phyloP scores from a whole-genome alignment of 108 stramenopile genomes.

The Cylindrotheca closterium region DNA sequence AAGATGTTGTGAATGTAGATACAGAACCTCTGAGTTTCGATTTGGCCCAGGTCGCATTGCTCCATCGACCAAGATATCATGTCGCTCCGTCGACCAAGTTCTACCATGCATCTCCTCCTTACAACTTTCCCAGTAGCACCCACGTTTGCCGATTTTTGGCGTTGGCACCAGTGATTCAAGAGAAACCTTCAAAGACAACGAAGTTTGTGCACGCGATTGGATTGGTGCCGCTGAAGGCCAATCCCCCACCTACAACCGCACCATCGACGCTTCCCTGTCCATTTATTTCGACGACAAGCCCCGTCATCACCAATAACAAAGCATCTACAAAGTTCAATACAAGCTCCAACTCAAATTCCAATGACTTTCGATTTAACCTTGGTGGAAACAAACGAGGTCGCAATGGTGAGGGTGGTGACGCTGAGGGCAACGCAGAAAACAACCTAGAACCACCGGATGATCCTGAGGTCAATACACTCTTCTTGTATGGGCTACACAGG shows the following conservation, averaged over 20 bases:
- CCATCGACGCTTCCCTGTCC: slow-evolving; percentile 56
- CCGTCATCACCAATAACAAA: slow-evolving; percentile 1
- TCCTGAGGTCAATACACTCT: slow-evolving; percentile 61
- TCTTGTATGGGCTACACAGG: slow-evolving; percentile 76
- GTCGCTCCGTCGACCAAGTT: slow-evolving; percentile 40
- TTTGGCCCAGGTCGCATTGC: slow-evolving; percentile 71
- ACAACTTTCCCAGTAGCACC: slow-evolving; percentile 26
- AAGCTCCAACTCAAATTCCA: background rate
- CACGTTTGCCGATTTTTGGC: slow-evolving; percentile 81
- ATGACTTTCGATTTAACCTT: slow-evolving; percentile 19
- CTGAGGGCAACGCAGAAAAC: slow-evolving; percentile 23
- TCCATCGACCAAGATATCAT: slow-evolving; percentile 75
- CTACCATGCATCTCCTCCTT: slow-evolving; percentile 48
- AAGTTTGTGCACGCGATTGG: slow-evolving; percentile 90
- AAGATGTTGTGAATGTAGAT: slow-evolving; percentile 35
- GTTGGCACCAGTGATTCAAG: slow-evolving; percentile 45
- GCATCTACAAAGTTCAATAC: background rate
- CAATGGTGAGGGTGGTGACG: slow-evolving; percentile 15
- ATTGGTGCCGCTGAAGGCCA: slow-evolving; percentile 57
- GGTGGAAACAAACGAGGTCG: slow-evolving; percentile 38
- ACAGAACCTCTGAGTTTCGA: slow-evolving; percentile 60
- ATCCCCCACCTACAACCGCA: slow-evolving; percentile 22
- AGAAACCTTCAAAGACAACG: slow-evolving; percentile 41
- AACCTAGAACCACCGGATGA: slow-evolving; percentile 54
- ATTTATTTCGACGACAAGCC: slow-evolving; percentile 50